Base-by-base conservation (phyloP, 2,329 filamentous ascomycete genomes). In the Hirsutella rhossiliensis region DNA sequence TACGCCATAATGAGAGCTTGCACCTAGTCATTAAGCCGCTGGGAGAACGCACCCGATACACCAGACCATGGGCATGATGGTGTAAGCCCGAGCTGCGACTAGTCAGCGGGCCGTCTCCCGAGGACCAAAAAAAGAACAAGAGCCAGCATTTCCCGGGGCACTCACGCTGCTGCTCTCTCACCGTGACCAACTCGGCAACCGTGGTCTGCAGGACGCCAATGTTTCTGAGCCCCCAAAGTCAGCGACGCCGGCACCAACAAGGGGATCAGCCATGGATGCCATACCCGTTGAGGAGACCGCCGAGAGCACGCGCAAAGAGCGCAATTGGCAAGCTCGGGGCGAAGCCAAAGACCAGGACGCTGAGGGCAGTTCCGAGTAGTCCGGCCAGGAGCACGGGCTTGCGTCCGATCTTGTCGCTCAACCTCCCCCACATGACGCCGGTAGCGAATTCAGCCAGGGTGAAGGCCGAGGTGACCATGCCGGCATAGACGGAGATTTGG, bases 1-100 rank as follows among this genome's bases (percentile, higher is more conserved):
- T 45, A 31, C 54, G 27, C 55, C 59, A 52, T 17, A 46, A 54
- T 61, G 49, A 62, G 58, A 45, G 23, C 6, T 8, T 18, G 19
- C 15, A 11, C 12, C 11, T 29, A 8, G 6, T 17, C 20, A n/a
- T 30, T 4, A 8, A 17, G 19, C 15, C 15, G 4, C 15, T 11
- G 5, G 11, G 2, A 37, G n/a, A 5, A 66, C 72, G 66, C 70
- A 87, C 72, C 92, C 92, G 57, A 98, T 75, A 60, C 89, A 96
- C 92, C 92, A 98, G 23, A 97, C 87, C 60, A 95, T 87, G 7
- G 92, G 92, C 88, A 98, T 96, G 53, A 97, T 89, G 12, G 90
- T 87, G 66, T 94, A 98, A 41, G 90, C 92, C 54, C 87, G 86
- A 53, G 89, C 84, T 88, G 48, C 46, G 43, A 43, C 41, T n/a